phyloP scores from a whole-genome alignment of 2,329 filamentous ascomycete genomes.

The Claviceps africana region DNA sequence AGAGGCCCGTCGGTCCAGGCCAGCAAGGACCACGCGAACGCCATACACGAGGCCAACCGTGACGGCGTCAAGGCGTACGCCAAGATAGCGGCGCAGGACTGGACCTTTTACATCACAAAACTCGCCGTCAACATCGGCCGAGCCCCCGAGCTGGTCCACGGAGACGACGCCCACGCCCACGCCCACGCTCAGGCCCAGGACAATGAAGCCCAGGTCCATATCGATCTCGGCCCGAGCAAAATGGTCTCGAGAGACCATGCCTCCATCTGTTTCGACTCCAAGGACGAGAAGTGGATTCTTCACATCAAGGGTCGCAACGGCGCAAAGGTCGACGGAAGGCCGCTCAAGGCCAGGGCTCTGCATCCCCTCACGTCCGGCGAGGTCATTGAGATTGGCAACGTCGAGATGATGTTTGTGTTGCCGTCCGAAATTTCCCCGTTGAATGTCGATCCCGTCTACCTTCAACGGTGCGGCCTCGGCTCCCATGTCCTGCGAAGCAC shows the following conservation, averaged over 20 bases:
- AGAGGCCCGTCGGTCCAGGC: constrained; percentile 39
- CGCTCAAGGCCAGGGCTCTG: constrained; percentile 52
- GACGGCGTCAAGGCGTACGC: constrained; percentile 61
- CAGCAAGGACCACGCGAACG: constrained; percentile 48
- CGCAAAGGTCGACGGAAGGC: constrained; percentile 63
- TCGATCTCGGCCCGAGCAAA: constrained; percentile 78
- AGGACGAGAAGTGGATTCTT: constrained; percentile 65
- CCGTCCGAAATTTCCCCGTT: constrained; percentile 56
- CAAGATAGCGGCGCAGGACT: constrained; percentile 68
- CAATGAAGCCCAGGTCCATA: constrained; percentile 50
- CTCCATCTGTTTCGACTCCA: constrained; percentile 56
- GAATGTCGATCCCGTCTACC: constrained; percentile 53
- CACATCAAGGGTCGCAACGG: constrained; percentile 85
- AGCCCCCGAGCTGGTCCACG: constrained; percentile 36
- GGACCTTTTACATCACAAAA: constrained; percentile 72
- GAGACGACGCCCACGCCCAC: constrained; percentile 26
- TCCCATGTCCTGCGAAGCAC: constrained; percentile 15
- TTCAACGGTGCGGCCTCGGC: constrained; percentile 50
- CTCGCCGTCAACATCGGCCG: constrained; percentile 66
- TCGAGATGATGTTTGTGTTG: constrained; percentile 98
- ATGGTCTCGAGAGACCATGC: constrained; percentile 67
- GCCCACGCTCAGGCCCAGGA: constrained; percentile 29
- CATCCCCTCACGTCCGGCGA: constrained; percentile 67
- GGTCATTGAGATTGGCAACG: constrained; percentile 79
- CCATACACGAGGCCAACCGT: constrained; percentile 45